Conservation (phyloP, 2,329 filamentous ascomycete species). For the Lizonia empirigonia region DNA sequence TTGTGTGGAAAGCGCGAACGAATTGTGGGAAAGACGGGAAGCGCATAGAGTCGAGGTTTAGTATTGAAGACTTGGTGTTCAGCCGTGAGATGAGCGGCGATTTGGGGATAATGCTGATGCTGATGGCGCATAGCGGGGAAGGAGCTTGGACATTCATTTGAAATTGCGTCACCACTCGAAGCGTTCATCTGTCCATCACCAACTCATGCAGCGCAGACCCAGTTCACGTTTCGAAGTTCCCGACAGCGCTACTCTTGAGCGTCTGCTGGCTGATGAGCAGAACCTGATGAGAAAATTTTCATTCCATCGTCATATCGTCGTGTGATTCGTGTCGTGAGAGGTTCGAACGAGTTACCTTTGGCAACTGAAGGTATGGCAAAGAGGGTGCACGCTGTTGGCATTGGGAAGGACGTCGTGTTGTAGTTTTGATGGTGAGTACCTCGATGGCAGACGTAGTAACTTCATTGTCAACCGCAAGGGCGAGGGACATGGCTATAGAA, state of each 20-base stretch:
- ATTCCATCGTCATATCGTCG: no score
- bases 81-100: not conserved
- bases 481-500: no score
- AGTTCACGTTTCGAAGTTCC: no score
- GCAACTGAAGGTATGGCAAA: not conserved
- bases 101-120: slow-evolving; percentile 25
- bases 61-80: slow-evolving; percentile 7
- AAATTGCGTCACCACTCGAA: slow-evolving; percentile 39
- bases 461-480: not conserved
- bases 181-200: slow-evolving; percentile 3
- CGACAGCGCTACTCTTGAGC: no score
- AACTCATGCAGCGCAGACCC: not conserved
- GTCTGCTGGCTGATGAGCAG: no score
- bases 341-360: no score
- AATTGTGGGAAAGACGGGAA: slow-evolving; percentile 55
- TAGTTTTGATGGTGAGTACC: not conserved
- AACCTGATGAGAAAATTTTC: no score
- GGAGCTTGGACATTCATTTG: slow-evolving; percentile 29
- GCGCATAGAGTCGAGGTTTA: slow-evolving; percentile 52
- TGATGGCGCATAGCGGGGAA: slow-evolving; percentile 36
- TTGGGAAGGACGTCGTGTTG: not conserved
- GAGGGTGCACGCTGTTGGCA: not conserved
- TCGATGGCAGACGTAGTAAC: not conserved
- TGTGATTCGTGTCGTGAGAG: no score
- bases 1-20: slow-evolving; percentile 54